Evolutionary conservation across 2,329 filamentous ascomycete species (phyloP).

Genomic region (Pezicula rhizophila): DNA sequence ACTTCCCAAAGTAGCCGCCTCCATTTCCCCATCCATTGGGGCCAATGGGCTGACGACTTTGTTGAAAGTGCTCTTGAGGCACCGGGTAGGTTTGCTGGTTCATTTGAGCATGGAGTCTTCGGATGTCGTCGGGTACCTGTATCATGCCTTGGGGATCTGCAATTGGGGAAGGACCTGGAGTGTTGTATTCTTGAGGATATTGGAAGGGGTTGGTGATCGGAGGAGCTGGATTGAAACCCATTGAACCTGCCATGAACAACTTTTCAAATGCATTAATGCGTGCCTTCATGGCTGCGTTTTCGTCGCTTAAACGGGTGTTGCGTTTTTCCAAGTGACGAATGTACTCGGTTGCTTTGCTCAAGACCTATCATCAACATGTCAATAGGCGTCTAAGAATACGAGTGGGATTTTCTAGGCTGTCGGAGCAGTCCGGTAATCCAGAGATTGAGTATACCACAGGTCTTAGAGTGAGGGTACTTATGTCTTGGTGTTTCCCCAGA

Average conservation of each 20-base stretch:
- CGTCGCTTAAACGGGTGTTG: constrained; percentile 74
- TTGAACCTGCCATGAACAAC: constrained; percentile 72
- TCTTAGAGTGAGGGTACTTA: no score
- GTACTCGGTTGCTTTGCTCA: constrained; percentile 94
- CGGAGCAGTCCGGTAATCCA: background rate
- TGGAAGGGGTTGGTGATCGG: constrained; percentile 35
- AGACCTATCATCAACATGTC: constrained; percentile 33
- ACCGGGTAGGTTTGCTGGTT: constrained; percentile 27
- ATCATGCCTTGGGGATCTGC: constrained; percentile 53
- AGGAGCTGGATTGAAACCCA: constrained; percentile 46
- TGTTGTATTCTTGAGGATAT: constrained; percentile 23
- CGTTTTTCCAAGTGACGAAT: constrained; percentile 90
- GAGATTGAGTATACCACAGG: no score
- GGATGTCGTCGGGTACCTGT: constrained; percentile 60
- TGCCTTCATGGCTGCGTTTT: constrained; percentile 73
- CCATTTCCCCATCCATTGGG: constrained; percentile 49
- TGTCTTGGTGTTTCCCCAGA: no score
- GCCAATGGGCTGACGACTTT: constrained; percentile 46
- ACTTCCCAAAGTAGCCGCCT: constrained; percentile 59
- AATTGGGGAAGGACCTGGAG: constrained; percentile 20
- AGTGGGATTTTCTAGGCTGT: background rate
- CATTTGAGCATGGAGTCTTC: constrained; percentile 21
- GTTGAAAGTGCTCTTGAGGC: constrained; percentile 30
- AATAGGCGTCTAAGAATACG: constrained; percentile 3
- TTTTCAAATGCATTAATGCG: constrained; percentile 72